Percentiles rank a stretch among this genome's conserved stretches.
phyloP scores from a whole-genome alignment of 441 rosid species.

The Erysimum pusillum region DNA sequence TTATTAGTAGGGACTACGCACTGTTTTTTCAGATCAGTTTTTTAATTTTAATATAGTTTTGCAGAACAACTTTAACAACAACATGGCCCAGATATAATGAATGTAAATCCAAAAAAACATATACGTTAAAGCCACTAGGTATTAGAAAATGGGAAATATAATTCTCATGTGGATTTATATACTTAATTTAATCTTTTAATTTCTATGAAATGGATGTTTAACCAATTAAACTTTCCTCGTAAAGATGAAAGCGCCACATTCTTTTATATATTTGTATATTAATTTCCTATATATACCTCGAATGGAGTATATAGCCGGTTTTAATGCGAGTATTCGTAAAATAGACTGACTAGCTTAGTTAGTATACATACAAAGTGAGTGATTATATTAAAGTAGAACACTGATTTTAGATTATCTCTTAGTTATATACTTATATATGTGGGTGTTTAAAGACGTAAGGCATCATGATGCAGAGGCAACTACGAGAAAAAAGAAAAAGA shows the following conservation, averaged over 20 bases:
- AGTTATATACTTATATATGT: not conserved
- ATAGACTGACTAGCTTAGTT: not conserved
- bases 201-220: not conserved
- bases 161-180: not conserved
- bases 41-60: not conserved
- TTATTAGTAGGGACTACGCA: slow-evolving; percentile 23
- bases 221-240: not conserved
- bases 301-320: not conserved
- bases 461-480: not conserved
- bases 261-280: not conserved
- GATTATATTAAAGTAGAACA: not conserved
- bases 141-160: not conserved
- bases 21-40: slow-evolving; percentile 10
- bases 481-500: not conserved
- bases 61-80: slow-evolving; percentile 21
- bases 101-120: not conserved
- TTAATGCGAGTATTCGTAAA: not conserved
- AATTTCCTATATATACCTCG: not conserved
- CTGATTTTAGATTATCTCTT: not conserved
- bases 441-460: not conserved
- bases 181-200: not conserved
- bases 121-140: slow-evolving; percentile 17
- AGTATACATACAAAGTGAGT: not conserved
- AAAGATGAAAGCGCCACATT: slow-evolving; percentile 20
- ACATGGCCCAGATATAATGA: slow-evolving; percentile 27